These are phyloP conservation scores for Fusarium sp. DNA, from an alignment of 2,329 filamentous ascomycete genomes.

Conservation along the genomic window DNA sequence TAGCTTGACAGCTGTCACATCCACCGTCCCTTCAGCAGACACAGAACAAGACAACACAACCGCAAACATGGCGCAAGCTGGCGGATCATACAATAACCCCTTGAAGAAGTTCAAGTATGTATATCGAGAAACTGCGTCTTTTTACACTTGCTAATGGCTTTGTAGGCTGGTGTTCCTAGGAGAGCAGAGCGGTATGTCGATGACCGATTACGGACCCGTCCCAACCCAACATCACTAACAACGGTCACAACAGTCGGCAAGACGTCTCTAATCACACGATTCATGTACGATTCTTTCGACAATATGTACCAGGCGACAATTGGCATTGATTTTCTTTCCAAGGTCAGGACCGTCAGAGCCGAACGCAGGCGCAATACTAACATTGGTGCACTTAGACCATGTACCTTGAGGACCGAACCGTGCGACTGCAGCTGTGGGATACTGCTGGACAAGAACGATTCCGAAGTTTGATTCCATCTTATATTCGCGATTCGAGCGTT, in stretches of 20 bases:
- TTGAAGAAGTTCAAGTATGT: constrained; percentile 99
- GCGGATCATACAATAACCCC: constrained; percentile 96
- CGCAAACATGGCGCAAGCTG: constrained; percentile 80
- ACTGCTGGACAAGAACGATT: constrained; percentile 98
- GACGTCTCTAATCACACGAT: constrained; percentile 97
- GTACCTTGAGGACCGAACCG: constrained; percentile 99
- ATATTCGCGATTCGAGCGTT: constrained; percentile 97
- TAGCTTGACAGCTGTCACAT: constrained; percentile 47
- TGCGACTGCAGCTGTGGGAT: constrained; percentile 97
- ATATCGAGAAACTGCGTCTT: not conserved
- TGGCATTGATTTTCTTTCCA: constrained; percentile 98
- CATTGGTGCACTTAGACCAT: constrained; percentile 73
- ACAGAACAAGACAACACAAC: constrained; percentile 39
- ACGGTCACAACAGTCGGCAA: constrained; percentile 80
- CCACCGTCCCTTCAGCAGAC: constrained; percentile 30
- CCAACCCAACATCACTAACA: constrained; percentile 46
- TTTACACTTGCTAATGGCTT: constrained; percentile 43
- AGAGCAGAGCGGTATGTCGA: constrained; percentile 91
- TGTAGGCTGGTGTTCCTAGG: constrained; percentile 93
- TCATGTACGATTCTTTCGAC: constrained; percentile 99
- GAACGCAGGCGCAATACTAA: constrained; percentile 36
- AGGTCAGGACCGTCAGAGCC: constrained; percentile 68
- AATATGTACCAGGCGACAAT: constrained; percentile 99
- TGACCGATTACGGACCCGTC: constrained; percentile 37
- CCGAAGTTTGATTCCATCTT: constrained; percentile 95